Percentiles rank a stretch among this genome's conserved stretches.
These are phyloP conservation scores for Heliocybe sulcata DNA, from an alignment of 1,284 basidiomycete species.

Conservation along the genomic window DNA sequence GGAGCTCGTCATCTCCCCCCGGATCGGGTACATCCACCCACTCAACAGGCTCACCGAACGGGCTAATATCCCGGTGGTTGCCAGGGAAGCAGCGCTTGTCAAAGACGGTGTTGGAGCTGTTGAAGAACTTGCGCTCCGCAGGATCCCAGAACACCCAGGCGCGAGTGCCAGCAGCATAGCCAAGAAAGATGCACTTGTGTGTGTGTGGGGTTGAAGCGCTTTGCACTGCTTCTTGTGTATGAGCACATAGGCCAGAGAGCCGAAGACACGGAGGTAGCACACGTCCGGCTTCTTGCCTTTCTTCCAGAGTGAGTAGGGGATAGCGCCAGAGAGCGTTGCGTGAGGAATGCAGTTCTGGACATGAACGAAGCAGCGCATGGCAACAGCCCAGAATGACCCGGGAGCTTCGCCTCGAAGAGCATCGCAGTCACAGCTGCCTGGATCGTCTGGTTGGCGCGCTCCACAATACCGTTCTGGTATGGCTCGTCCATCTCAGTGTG, in stretches of 20 bases:
- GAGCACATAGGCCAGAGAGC: conserved; percentile 1
- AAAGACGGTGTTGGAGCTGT: too few species aligned
- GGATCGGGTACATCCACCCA: too few species aligned
- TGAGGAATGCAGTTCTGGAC: conserved; percentile 15
- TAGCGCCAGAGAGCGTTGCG: conserved; percentile 2
- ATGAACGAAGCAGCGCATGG: conserved; percentile 15
- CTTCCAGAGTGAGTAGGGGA: background rate
- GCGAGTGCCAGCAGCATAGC: background rate
- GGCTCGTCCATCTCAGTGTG: conserved; percentile 19
- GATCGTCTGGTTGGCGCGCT: conserved; percentile 21
- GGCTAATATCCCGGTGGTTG: too few species aligned
- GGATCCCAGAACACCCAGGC: too few species aligned
- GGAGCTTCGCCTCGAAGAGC: conserved; percentile 16
- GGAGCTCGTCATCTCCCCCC: too few species aligned
- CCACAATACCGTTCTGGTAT: conserved; percentile 28
- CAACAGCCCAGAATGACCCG: conserved; percentile 19
- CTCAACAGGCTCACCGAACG: too few species aligned
- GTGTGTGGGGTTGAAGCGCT: background rate
- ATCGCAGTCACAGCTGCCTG: conserved; percentile 14
- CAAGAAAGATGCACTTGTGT: background rate
- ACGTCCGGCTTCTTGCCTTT: conserved; percentile 2
- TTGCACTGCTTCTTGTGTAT: background rate
- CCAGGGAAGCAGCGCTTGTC: too few species aligned
- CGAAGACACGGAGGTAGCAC: conserved; percentile 1
- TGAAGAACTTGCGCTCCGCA: too few species aligned